Conservation (phyloP, 306 rosid genomes). For the Datisca glomerata region DNA sequence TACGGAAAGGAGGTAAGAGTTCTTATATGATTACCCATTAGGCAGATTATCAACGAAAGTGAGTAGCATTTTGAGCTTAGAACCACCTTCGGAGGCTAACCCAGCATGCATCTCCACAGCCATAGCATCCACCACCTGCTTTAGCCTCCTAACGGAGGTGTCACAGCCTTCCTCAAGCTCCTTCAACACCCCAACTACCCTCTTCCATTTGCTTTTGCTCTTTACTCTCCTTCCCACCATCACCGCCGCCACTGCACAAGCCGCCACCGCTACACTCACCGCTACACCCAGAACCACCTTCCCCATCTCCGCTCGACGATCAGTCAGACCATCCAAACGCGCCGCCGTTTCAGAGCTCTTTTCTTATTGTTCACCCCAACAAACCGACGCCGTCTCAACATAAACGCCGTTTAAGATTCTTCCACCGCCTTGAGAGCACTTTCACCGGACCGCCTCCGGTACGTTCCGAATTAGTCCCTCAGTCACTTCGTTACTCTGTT, state of each 20-base stretch:
- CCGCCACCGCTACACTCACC: conserved; percentile 50
- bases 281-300: conserved; percentile 58
- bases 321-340: conserved; percentile 34
- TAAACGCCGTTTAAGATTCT: conserved; percentile 27
- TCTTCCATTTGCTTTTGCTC: conserved; percentile 69
- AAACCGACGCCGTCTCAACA: conserved; percentile 62
- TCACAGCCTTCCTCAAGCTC: conserved; percentile 70
- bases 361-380: conserved; percentile 18
- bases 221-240: conserved; percentile 59
- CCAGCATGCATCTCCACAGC: conserved; percentile 99
- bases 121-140: conserved; percentile 89
- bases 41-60: conserved; percentile 80
- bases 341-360: conserved; percentile 30
- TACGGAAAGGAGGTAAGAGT: background rate
- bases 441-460: background rate
- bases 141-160: conserved; percentile 51
- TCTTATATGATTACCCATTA: conserved; percentile 48
- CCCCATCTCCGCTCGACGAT: conserved; percentile 39
- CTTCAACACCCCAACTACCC: conserved; percentile 44
- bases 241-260: conserved; percentile 70
- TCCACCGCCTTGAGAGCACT: background rate
- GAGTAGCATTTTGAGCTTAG: conserved; percentile 96
- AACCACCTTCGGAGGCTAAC: conserved; percentile 90
- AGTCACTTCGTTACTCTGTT: no score
- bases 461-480: conserved; percentile 1